Base-by-base conservation (phyloP, 2,329 filamentous ascomycete genomes). In the Aspergillus udagawae region DNA sequence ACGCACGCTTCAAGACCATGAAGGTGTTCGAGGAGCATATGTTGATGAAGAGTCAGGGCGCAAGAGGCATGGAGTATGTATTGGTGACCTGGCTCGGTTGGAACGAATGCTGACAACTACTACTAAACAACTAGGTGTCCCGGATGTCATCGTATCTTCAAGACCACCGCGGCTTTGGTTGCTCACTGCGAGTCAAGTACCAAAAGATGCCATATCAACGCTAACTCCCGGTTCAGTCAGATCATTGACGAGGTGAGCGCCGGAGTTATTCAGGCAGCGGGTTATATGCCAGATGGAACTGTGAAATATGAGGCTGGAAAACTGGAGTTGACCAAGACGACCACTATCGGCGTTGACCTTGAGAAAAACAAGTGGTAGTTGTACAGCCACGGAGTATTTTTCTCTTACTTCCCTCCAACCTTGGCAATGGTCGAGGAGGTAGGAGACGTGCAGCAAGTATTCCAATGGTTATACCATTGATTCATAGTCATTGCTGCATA, bases 141-240 rank as follows among this genome's bases (percentile, higher is more conserved):
- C 5, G 63, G 65, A 17, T 79, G 77, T 48, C 61, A 70, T 50
- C 74, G 71, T 41, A 49, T 62, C 27, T 79, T 78, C 67, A 71
- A 71, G 27, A 70, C 67, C 10, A 70, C 67, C 0, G 59, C 72
- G 0, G 75, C 74, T 0, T 65, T 78, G 3, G 65, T 77, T n/a
- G 70, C 72, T 0, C 77, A 80, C 55, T 71, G 70, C 55, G 77
- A 79, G 59, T 70, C 70, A 1, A 62, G 65, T 2, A 73, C 62
- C 12, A 65, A 63, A 27, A 69, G 69, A 21, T 79, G 77, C 63
- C 61, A 64, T 7, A 67, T 77, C 41, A 68, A 64, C 29, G 59
- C 69, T 1, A 65, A 62, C 21, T 48, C 54, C 2, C 60, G 66
- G 8, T 75, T 72, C 51, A 69, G 66, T 3, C 66, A 73, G 52